A percentile compares a stretch with the other conserved stretches of the same genome.
Evolutionary conservation across 2,329 filamentous ascomycete genomes (phyloP).

Genomic region (Cercospora janseana): DNA sequence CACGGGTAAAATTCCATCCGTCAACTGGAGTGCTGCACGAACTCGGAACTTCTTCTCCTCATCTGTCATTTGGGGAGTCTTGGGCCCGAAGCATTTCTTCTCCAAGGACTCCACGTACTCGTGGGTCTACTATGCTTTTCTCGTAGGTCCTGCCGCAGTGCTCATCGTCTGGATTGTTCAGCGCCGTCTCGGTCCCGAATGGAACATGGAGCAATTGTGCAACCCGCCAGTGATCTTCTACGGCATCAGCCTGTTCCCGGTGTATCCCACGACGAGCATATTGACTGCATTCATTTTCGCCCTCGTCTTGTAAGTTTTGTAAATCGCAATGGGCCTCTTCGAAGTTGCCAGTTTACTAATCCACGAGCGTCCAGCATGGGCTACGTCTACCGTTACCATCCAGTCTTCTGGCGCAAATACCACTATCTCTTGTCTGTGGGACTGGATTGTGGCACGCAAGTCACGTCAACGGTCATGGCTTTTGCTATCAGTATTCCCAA

Average conservation of each 20-base stretch:
- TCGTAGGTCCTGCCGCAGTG: conserved; percentile 18
- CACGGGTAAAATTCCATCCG: conserved; percentile 12
- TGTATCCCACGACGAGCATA: conserved; percentile 18
- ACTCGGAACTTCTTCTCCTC: conserved; percentile 21
- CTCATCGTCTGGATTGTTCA: conserved; percentile 18
- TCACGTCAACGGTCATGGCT: conserved; percentile 16
- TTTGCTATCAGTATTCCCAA: conserved; percentile 16
- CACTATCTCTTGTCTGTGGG: conserved; percentile 19
- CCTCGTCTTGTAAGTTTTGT: conserved; percentile 17
- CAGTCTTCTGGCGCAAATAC: conserved; percentile 22
- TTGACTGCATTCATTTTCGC: conserved; percentile 12
- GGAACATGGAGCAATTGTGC: conserved; percentile 20
- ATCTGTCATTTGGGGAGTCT: conserved; percentile 40
- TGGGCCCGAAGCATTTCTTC: conserved; percentile 34
- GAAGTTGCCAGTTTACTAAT: background rate
- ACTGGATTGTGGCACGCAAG: conserved; percentile 15
- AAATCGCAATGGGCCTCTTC: background rate
- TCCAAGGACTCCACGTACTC: conserved; percentile 16
- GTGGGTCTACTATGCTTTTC: conserved; percentile 23
- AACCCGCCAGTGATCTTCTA: conserved; percentile 19
- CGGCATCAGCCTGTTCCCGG: conserved; percentile 14
- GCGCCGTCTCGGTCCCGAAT: conserved; percentile 12
- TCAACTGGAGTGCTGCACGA: conserved; percentile 18
- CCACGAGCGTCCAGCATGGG: conserved; percentile 17
- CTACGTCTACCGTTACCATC: conserved; percentile 19